Base-by-base conservation (phyloP, 2,329 filamentous ascomycete genomes). In the Aureobasidium lini region DNA sequence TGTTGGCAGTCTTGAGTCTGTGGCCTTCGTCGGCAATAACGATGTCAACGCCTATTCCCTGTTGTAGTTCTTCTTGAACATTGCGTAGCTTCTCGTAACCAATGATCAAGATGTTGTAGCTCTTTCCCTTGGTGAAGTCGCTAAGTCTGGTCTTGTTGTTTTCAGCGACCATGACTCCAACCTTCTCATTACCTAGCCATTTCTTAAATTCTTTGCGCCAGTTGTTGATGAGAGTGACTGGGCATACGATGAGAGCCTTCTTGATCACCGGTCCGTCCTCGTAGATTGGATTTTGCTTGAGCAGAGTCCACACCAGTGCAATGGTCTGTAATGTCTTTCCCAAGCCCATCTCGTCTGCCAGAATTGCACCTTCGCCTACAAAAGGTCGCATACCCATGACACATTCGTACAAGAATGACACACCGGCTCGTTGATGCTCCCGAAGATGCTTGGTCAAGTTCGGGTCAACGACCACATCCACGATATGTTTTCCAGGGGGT, bases 321-420 rank as follows among this genome's bases (percentile, higher is more conserved):
- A 90, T 89, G 0, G 86, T 89, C 66, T 89, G 86, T 36, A 89
- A 69, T 0, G 87, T 89, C 72, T 90, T 90, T 18, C 87, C 87
- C 1, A 90, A 71, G 0, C 87, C 87, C 87, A 90, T 90, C 65
- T 89, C 87, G 67, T 90, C 87, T 1, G 87, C 87, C 50, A 90
- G 75, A 61, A 90, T 84, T 3, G 85, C 86, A 28, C 86, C 86
- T 70, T 86, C 81, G 1, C 86, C 86, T 65, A 82, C 82, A 62
- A 81, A 84, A 43, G 79, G 74, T 43, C 84, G 79, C 78, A 89
- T 81, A 5, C 86, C 86, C 86, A 89, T 89, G 0, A 89, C 84
- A 67, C 86, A 89, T 71, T 89, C 86, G 66, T 90, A 90, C 44
- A 90, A 70, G 65, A 90, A 89, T 52, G 82, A 76, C 0, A 89